Evolutionary conservation across 345 rosid species (phyloP).

Genomic region (Rhizophora mangle): DNA sequence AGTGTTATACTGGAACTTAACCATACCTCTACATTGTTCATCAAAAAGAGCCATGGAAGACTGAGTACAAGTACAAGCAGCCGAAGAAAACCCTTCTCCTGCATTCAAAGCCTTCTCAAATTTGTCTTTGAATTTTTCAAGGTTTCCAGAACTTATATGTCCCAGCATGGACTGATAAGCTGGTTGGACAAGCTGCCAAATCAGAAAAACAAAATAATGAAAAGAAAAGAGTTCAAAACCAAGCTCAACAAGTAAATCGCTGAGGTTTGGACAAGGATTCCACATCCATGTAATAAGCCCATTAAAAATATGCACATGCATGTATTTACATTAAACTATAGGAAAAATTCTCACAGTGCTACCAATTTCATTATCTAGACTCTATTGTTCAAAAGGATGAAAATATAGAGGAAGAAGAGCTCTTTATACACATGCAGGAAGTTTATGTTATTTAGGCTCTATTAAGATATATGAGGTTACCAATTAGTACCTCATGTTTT

Average conservation of each 20-base stretch:
- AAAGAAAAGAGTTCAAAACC: not conserved
- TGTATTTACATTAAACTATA: no score
- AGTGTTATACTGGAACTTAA: not conserved
- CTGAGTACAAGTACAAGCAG: constrained; percentile 49
- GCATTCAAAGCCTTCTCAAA: constrained; percentile 77
- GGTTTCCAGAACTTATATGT: constrained; percentile 65
- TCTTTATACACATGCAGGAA: no score
- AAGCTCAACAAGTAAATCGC: not conserved
- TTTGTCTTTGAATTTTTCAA: constrained; percentile 65
- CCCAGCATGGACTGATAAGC: constrained; percentile 77
- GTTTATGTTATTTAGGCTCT: no score
- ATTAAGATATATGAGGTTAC: no score
- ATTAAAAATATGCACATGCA: no score
- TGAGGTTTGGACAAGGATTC: not conserved
- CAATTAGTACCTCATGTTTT: not conserved
- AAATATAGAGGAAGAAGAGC: no score
- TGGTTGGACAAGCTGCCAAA: constrained; percentile 81
- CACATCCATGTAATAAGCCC: no score
- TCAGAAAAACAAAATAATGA: constrained; percentile 20
- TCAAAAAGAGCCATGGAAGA: constrained; percentile 57
- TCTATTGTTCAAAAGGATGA: no score
- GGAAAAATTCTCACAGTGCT: no score
- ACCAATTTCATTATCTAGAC: no score
- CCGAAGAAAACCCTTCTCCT: constrained; percentile 75
- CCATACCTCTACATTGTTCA: constrained; percentile 68